Conservation (phyloP, 2,329 filamentous ascomycete species). For the Drechslerella coelobrocha region DNA sequence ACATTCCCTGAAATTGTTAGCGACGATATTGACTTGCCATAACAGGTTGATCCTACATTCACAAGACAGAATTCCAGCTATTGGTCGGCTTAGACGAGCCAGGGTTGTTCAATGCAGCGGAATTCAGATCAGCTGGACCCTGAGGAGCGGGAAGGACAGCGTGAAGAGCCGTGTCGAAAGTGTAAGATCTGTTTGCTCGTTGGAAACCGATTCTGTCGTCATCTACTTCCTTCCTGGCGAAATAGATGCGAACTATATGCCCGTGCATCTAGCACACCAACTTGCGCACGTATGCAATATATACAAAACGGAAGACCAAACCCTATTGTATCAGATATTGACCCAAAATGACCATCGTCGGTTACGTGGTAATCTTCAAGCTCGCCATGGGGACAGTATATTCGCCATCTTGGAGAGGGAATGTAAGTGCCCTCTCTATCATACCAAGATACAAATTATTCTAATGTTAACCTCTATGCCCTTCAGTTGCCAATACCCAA, state of each 20-base stretch:
- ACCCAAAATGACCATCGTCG: background rate
- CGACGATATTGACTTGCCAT: background rate
- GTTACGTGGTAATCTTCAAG: background rate
- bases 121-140: background rate
- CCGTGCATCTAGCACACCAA: background rate
- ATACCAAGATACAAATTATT: background rate
- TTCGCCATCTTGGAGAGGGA: background rate
- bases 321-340: background rate
- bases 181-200: background rate
- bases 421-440: background rate
- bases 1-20: background rate
- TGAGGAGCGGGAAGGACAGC: background rate
- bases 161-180: background rate
- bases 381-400: background rate
- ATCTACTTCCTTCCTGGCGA: background rate
- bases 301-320: background rate
- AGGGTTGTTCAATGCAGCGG: background rate
- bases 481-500: too few species aligned
- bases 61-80: background rate
- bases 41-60: background rate
- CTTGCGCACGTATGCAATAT: background rate
- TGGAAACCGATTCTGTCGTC: background rate
- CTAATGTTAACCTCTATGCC: background rate
- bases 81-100: background rate
- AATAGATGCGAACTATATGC: background rate